Base-by-base conservation (phyloP, 352 stramenopile species). In the Globisporangium okanoganense region DNA sequence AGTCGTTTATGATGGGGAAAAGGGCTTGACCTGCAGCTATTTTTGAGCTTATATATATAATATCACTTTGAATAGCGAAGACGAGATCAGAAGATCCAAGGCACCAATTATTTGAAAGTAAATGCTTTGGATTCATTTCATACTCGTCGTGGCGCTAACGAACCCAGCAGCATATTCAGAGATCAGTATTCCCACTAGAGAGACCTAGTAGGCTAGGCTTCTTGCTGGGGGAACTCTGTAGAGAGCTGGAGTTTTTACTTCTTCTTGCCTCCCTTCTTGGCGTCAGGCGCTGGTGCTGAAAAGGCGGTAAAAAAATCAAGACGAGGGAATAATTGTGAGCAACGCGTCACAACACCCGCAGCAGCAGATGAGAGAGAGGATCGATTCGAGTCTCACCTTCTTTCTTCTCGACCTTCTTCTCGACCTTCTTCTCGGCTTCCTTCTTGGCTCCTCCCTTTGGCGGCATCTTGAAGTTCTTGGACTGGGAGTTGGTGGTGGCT, bases 231-330 rank as follows among this genome's bases (percentile, higher is more conserved):
- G 14, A n/a, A 13, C 3, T 8, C 36, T 43, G 36, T 43, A 14
- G 13, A 14, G 36, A 43, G 5, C 31, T 24, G 38, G 1, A 10
- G 12, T 18, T 6, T 12, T 45, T 70, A 70, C 69, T 75, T 75
- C 71, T 79, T 79, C 59, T 61, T 40, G 13, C 67, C 71, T 40
- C 70, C 66, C 55, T 73, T 73, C 63, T 82, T 79, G 52, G 49
- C 50, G 53, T 61, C 44, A 49, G 18, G 49, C 8, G 49, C 49
- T 56, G 35, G 40, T 7, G 27, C 2, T 13, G n/a, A n/a, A n/a
- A n/a, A n/a, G n/a, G n/a, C n/a, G n/a, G n/a, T n/a, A n/a, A n/a
- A n/a, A n/a, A n/a, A n/a, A 9, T 22, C 49, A 40, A 27, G 3
- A n/a, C 13, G n/a, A 25, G 7, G n/a, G n/a, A 52, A 33, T 4